These are phyloP conservation scores for Mycena indigotica DNA, from an alignment of 768 basidiomycete species.

Conservation along the genomic window DNA sequence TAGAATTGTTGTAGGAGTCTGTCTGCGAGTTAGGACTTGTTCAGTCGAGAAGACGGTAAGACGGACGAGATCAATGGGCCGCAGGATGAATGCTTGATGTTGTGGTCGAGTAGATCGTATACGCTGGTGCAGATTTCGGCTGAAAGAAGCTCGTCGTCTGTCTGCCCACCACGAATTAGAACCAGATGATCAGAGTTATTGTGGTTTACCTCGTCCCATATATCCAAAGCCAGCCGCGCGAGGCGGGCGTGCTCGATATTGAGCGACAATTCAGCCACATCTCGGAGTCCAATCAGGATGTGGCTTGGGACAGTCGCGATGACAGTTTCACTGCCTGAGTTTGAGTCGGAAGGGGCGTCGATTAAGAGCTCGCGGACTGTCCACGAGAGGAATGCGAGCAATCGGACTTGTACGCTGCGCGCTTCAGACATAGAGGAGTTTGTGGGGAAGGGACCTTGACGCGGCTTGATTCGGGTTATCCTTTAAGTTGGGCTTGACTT, in stretches of 20 bases:
- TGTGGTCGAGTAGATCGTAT: neutral
- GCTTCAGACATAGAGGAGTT: slow-evolving; percentile 9
- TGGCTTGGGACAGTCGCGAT: neutral
- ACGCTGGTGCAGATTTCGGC: slow-evolving; percentile 3
- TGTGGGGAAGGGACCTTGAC: neutral
- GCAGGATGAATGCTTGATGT: too few relatives aligned
- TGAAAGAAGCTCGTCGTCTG: slow-evolving; percentile 1
- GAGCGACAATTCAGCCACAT: neutral
- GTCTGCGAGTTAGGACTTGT: too few relatives aligned
- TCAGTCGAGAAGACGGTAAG: too few relatives aligned
- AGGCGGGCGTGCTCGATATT: neutral
- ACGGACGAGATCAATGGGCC: too few relatives aligned
- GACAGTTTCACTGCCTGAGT: neutral
- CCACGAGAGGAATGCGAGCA: slow-evolving; percentile 7
- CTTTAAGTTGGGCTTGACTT: too few relatives aligned
- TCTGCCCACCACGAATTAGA: neutral
- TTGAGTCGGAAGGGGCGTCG: neutral
- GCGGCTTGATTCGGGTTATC: neutral
- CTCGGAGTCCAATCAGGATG: neutral
- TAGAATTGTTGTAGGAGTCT: too few relatives aligned
- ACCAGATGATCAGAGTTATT: neutral
- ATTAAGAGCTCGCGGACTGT: neutral
- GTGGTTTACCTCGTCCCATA: slow-evolving; percentile 2
- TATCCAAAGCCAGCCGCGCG: slow-evolving; percentile 3
- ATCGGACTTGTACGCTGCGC: slow-evolving; percentile 5